Percentiles rank a stretch among this genome's conserved stretches.
Conservation (phyloP, 163 green algal species). For the Coccomyxa subellipsoidea region DNA sequence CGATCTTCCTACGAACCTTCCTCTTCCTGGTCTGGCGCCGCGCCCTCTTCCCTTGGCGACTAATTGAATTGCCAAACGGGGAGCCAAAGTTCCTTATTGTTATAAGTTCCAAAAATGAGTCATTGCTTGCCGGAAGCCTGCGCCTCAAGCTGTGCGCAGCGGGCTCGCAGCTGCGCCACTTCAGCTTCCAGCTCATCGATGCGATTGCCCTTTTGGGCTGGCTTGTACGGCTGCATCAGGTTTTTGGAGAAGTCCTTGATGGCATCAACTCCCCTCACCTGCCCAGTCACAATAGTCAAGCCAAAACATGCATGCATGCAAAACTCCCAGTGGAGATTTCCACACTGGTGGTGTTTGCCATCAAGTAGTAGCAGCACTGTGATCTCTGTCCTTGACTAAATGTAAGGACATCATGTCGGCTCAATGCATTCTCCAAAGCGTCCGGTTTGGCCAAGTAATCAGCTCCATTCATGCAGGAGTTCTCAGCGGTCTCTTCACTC, state of each 20-base stretch:
- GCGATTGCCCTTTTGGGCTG: constrained; percentile 1
- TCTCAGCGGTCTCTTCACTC: neutral
- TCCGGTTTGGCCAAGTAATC: too few species aligned
- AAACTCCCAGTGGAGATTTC: too few species aligned
- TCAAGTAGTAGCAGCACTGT: too few species aligned
- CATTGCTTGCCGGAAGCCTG: neutral
- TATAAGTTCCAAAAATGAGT: too few species aligned
- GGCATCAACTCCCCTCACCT: constrained; percentile 66
- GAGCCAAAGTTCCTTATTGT: too few species aligned
- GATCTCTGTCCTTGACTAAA: too few species aligned
- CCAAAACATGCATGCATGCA: too few species aligned
- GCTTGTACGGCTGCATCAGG: constrained; percentile 59
- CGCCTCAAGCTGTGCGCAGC: neutral
- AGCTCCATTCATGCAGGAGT: neutral
- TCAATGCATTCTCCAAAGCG: neutral
- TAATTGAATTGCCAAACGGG: too few species aligned
- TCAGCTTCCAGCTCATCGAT: constrained; percentile 6
- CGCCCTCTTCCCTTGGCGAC: too few species aligned
- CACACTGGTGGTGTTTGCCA: too few species aligned
- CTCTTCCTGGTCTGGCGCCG: too few species aligned
- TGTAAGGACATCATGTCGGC: neutral
- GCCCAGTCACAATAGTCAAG: neutral
- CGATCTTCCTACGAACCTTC: too few species aligned
- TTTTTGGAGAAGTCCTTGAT: constrained; percentile 68
- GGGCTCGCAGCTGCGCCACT: neutral